Evolutionary conservation across 495 filamentous ascomycete species (phyloP).

Genomic region (Elaphomyces granulatus): DNA sequence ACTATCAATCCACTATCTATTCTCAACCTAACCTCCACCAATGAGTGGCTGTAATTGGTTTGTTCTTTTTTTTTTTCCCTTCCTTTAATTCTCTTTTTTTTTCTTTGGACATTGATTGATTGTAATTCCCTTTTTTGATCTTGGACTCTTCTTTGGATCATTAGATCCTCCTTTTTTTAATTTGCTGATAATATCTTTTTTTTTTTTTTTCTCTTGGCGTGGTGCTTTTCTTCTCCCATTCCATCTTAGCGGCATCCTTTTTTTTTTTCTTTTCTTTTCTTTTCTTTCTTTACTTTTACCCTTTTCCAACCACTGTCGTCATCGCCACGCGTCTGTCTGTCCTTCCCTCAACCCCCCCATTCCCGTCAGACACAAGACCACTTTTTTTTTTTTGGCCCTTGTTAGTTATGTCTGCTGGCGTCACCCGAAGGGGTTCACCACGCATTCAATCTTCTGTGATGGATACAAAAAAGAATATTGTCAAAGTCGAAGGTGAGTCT

Average conservation of each 20-base stretch:
- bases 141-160: no score
- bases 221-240: slow-evolving; percentile 2
- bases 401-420: slow-evolving; percentile 38
- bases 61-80: no score
- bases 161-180: background rate
- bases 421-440: slow-evolving; percentile 28
- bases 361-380: no score
- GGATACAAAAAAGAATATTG: slow-evolving; percentile 36
- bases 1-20: no score
- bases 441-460: slow-evolving; percentile 28
- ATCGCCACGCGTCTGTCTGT: slow-evolving; percentile 1
- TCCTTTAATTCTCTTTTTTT: no score
- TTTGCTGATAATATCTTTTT: slow-evolving; percentile 1
- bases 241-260: background rate
- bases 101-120: no score
- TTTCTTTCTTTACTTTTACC: background rate
- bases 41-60: no score
- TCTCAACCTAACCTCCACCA: no score
- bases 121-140: no score
- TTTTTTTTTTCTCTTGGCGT: slow-evolving; percentile 6
- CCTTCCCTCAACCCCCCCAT: no score
- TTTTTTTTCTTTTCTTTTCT: slow-evolving; percentile 7
- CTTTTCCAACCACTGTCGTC: background rate
- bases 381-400: no score
- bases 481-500: slow-evolving; percentile 32